Base-by-base conservation (phyloP, 2,329 filamentous ascomycete genomes). In the Cadophora sp. region DNA sequence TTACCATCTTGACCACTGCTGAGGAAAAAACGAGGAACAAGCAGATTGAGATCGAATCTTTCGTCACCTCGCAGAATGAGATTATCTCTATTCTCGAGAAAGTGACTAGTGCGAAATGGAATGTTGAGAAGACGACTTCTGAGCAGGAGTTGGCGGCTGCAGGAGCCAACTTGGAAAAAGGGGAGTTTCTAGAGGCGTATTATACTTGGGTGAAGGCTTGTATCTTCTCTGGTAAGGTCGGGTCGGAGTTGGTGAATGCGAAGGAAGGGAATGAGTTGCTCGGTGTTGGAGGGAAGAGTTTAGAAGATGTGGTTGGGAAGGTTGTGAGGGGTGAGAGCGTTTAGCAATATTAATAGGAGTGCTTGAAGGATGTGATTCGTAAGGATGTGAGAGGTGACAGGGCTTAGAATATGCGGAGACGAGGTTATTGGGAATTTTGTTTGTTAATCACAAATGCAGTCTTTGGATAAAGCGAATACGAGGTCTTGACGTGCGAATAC, bases 11-110 rank as follows among this genome's bases (percentile, higher is more conserved):
- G 2, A 33, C 50, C 50, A 33, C 50, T 1, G 50, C 50, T 6
- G 14, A 33, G 27, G 27, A 53, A 6, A 14, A 30, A n/a, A 53
- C 50, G 7, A 16, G 27, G 2, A 80, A 81, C 65, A 70, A 68
- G 22, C 77, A 74, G 59, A 67, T 78, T n/a, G 75, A 75, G 67
- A 72, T 77, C 48, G 68, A 72, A 27, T 77, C 76, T 2, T 77
- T 79, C 62, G 61, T 68, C 18, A 71, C 74, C 4, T 76, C 73
- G 14, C 78, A 80, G 70, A 75, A 73, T 16, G 74, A 78, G 30
- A 64, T 79, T 14, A 71, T 80, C 4, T 69, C 67, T 2, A 70
- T 72, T 36, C 73, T 73, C 7, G 70, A 76, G 66, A 63, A 69
- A 33, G 75, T 64, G 8, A 76, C 74, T 22, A 75, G 74, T 0